Conservation (phyloP, 2,329 filamentous ascomycete species). For the Pochonia chlamydosporia region DNA sequence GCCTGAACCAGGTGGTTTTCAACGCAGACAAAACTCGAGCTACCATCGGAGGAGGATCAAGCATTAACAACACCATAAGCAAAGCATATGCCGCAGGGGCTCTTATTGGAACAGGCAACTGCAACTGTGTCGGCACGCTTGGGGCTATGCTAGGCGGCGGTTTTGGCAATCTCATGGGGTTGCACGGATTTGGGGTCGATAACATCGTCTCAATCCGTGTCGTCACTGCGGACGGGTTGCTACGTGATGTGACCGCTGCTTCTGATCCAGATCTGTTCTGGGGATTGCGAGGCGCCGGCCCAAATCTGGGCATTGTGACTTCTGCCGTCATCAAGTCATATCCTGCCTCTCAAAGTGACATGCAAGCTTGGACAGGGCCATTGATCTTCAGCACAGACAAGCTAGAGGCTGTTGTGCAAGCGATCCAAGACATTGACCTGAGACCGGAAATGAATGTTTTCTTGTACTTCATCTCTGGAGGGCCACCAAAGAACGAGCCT, state of each 20-base stretch:
- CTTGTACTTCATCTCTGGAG: slow-evolving; percentile 22
- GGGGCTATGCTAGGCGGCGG: slow-evolving; percentile 15
- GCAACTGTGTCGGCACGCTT: too few relatives aligned
- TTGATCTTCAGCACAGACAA: slow-evolving; percentile 18
- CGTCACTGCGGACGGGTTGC: slow-evolving; percentile 16
- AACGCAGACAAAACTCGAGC: too few relatives aligned
- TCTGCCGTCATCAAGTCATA: slow-evolving; percentile 37
- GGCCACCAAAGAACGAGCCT: slow-evolving; percentile 19
- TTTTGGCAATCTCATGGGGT: slow-evolving; percentile 11
- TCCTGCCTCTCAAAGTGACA: slow-evolving; percentile 20
- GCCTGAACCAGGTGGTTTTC: too few relatives aligned
- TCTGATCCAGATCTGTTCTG: slow-evolving; percentile 36
- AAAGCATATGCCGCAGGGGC: too few relatives aligned
- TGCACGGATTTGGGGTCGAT: slow-evolving; percentile 21
- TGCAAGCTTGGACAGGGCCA: slow-evolving; percentile 18
- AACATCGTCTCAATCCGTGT: slow-evolving; percentile 21
- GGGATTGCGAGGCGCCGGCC: slow-evolving; percentile 43
- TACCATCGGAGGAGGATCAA: too few relatives aligned
- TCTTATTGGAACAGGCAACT: too few relatives aligned
- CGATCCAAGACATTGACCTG: slow-evolving; percentile 29
- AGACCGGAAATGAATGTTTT: slow-evolving; percentile 28
- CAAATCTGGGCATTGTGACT: slow-evolving; percentile 26
- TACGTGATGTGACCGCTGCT: slow-evolving; percentile 16
- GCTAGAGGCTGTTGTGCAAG: slow-evolving; percentile 25
- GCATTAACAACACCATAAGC: too few relatives aligned